phyloP scores from a whole-genome alignment of 2,329 filamentous ascomycete species.

The Taxawa tesnikishii region DNA sequence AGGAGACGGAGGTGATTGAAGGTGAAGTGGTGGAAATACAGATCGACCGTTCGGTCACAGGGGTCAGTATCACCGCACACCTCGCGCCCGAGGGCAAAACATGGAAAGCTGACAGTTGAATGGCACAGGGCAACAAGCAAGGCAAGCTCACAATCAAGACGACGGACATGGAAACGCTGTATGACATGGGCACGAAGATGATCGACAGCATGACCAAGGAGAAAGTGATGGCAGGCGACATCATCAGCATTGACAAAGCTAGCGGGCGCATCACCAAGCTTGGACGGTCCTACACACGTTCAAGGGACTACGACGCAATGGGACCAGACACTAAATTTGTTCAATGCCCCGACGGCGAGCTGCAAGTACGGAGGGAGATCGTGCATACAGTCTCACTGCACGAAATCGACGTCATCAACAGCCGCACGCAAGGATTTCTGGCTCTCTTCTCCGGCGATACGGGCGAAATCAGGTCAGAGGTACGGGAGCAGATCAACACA shows the following conservation, averaged over 20 bases:
- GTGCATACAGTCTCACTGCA: conserved; percentile 94
- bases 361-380: conserved; percentile 94
- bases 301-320: conserved; percentile 98
- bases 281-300: conserved; percentile 85
- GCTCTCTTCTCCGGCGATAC: conserved; percentile 97
- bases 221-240: conserved; percentile 95
- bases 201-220: conserved; percentile 99
- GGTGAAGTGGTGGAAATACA: conserved; percentile 98
- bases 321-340: conserved; percentile 96
- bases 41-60: conserved; percentile 92
- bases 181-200: conserved; percentile 99
- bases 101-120: too few species aligned
- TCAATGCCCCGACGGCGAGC: conserved; percentile 91
- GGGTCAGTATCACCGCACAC: conserved; percentile 32
- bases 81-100: too few species aligned
- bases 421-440: conserved; percentile 92
- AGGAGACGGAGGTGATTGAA: conserved; percentile 98
- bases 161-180: conserved; percentile 98
- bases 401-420: conserved; percentile 99
- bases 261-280: conserved; percentile 97
- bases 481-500: conserved; percentile 96
- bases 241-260: conserved; percentile 97
- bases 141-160: conserved; percentile 99
- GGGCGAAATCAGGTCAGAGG: conserved; percentile 92
- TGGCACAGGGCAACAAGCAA: conserved; percentile 69